Base-by-base conservation (phyloP, 1,139 yeast genomes). In the Candida sanyaensis region DNA sequence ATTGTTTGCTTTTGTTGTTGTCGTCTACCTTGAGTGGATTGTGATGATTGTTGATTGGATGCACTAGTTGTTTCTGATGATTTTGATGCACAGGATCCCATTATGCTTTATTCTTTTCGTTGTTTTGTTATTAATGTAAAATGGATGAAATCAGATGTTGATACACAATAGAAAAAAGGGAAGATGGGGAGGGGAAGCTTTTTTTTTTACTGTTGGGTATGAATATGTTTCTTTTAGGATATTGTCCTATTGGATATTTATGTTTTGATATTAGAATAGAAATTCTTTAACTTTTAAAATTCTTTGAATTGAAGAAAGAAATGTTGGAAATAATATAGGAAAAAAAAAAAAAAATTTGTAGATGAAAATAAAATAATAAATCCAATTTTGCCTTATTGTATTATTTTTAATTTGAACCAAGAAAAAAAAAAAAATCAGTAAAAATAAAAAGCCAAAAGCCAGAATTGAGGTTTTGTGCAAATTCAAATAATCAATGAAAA, bases 71-170 rank as follows among this genome's bases (percentile, higher is more conserved):
- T 29, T 8, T 45, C 32, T 6, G 47, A 23, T 12, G 52, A 43
- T 32, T 53, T 55, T 12, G 59, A 55, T 27, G 55, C 44, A 43
- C 59, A 55, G 12, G 53, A 55, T 37, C 59, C 59, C 59, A 55
- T 55, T 32, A 40, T 46, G 11, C 21, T 17, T 17, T 33, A 26
- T 2, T 26, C 12, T 23, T 27, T 13, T 9, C 10, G 3, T 41
- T 10, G 9, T 13, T 28, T 26, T 33, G 26, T n/a, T 29, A 17
- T 21, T 24, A 34, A 34, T 13, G 21, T 21, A 29, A 28, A 29
- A 26, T 23, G 11, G 12, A 6, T 23, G n/a, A 38, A 12, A 17
- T 17, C 21, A 17, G 21, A 17, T 17, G 21, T 17, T 17, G 21
- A 17, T 17, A 17, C 21, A 17, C 21, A 17, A 17, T 17, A 17